A percentile compares a stretch with the other conserved stretches of the same genome.
Conservation (phyloP, 768 basidiomycete genomes). For the Boletus edulis region DNA sequence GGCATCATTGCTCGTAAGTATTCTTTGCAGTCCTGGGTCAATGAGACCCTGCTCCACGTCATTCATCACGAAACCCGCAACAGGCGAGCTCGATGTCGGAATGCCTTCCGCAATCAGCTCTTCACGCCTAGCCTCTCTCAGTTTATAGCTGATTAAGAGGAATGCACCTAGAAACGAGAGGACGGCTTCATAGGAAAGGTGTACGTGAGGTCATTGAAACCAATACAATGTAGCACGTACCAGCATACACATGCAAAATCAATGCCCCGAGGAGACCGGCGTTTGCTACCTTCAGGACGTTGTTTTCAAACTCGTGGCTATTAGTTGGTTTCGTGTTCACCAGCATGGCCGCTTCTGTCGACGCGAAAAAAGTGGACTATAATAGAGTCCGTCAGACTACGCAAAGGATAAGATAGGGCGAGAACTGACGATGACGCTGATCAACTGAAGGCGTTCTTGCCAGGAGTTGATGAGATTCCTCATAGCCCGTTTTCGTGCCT, state of each 20-base stretch:
- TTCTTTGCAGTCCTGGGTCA: too few relatives aligned
- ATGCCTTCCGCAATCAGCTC: slow-evolving; percentile 38
- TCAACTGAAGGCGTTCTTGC: slow-evolving; percentile 61
- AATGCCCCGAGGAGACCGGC: slow-evolving; percentile 51
- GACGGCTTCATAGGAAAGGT: slow-evolving; percentile 27
- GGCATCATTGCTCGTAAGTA: background rate
- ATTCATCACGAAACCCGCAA: background rate
- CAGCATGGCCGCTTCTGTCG: slow-evolving; percentile 53
- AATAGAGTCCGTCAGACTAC: background rate
- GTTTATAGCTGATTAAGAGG: slow-evolving; percentile 52
- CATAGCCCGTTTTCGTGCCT: slow-evolving; percentile 42
- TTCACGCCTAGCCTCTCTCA: slow-evolving; percentile 50
- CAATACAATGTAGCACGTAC: slow-evolving; percentile 30
- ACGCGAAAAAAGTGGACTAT: slow-evolving; percentile 63
- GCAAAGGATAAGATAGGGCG: background rate
- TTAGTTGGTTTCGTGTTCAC: slow-evolving; percentile 38
- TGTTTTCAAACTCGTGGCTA: slow-evolving; percentile 7
- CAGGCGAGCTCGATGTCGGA: slow-evolving; percentile 17
- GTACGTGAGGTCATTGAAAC: background rate
- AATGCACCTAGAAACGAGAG: slow-evolving; percentile 57
- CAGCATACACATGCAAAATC: slow-evolving; percentile 50
- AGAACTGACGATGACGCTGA: slow-evolving; percentile 53
- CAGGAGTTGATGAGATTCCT: slow-evolving; percentile 54
- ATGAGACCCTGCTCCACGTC: background rate
- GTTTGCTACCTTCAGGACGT: slow-evolving; percentile 36